Evolutionary conservation across 2,329 filamentous ascomycete genomes (phyloP).

Genomic region (Colletotrichum aenigma): DNA sequence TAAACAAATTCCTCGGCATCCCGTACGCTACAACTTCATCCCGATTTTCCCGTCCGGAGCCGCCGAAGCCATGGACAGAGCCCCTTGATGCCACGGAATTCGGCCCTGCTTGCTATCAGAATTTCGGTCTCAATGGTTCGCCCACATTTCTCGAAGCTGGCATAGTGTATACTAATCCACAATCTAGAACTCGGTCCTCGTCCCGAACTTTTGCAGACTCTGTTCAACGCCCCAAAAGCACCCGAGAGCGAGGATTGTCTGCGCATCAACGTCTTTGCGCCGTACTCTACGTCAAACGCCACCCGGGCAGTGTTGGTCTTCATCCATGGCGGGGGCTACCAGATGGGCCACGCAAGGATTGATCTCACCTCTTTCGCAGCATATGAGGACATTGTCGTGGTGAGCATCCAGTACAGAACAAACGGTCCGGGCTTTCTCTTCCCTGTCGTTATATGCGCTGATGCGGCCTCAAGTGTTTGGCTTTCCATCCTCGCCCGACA

Average conservation of each 20-base stretch:
- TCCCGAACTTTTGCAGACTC: constrained; percentile 20
- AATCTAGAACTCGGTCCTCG: constrained; percentile 22
- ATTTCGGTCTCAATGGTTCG: background rate
- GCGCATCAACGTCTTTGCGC: constrained; percentile 30
- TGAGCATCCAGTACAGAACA: constrained; percentile 29
- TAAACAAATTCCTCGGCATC: constrained; percentile 49
- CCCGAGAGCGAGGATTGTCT: constrained; percentile 32
- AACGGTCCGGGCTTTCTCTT: constrained; percentile 21
- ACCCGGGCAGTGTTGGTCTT: constrained; percentile 26
- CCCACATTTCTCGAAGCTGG: background rate
- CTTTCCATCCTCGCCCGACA: background rate
- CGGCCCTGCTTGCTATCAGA: constrained; percentile 8
- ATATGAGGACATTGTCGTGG: constrained; percentile 29
- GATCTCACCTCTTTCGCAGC: constrained; percentile 28
- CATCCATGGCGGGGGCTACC: constrained; percentile 28
- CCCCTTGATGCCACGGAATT: background rate
- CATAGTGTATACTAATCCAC: background rate
- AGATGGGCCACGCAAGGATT: constrained; percentile 24
- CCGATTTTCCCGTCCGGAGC: background rate
- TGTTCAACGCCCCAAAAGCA: constrained; percentile 22
- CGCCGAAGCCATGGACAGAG: background rate
- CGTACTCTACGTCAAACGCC: background rate
- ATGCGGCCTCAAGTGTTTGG: constrained; percentile 23
- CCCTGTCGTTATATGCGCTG: background rate
- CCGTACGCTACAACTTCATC: constrained; percentile 60